phyloP scores from a whole-genome alignment of 2,329 filamentous ascomycete species.

The Tolypocladium ovalisporum region DNA sequence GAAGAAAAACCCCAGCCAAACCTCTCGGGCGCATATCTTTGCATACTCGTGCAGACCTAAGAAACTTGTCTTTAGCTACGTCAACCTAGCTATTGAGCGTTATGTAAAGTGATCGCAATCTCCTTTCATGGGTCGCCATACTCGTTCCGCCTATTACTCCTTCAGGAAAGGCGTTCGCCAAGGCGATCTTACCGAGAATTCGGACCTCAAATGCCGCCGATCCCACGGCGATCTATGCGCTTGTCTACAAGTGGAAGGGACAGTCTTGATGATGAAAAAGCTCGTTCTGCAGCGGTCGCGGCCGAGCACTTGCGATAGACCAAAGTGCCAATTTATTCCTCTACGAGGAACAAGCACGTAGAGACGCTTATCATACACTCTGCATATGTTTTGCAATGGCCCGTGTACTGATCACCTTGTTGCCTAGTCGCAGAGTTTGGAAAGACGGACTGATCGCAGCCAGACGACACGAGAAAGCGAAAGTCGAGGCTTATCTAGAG shows the following conservation, averaged over 20 bases:
- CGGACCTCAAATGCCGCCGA: not conserved
- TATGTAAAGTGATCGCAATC: not conserved
- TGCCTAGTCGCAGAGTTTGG: not conserved
- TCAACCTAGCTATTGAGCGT: not conserved
- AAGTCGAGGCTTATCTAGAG: not conserved
- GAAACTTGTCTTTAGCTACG: not conserved
- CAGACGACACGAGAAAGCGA: not conserved
- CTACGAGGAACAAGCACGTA: not conserved
- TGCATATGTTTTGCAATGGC: not conserved
- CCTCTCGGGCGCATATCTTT: not conserved
- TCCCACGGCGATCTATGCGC: not conserved
- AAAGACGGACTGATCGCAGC: not conserved
- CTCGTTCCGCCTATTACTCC: not conserved
- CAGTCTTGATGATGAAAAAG: not conserved
- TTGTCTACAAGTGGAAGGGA: constrained; percentile 2
- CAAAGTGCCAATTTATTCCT: not conserved
- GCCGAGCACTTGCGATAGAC: not conserved
- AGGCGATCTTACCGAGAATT: constrained; percentile 2
- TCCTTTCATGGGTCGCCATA: not conserved
- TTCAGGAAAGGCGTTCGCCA: constrained; percentile 4
- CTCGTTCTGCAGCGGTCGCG: not conserved
- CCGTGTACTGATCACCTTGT: not conserved
- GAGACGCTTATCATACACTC: not conserved
- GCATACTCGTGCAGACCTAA: not conserved
- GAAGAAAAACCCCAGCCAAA: constrained; percentile 2